Evolutionary conservation across 768 basidiomycete genomes (phyloP), one percentile per base, ranked within the genome.

Genomic region (Phylloporus rhodoxanthus): DNA sequence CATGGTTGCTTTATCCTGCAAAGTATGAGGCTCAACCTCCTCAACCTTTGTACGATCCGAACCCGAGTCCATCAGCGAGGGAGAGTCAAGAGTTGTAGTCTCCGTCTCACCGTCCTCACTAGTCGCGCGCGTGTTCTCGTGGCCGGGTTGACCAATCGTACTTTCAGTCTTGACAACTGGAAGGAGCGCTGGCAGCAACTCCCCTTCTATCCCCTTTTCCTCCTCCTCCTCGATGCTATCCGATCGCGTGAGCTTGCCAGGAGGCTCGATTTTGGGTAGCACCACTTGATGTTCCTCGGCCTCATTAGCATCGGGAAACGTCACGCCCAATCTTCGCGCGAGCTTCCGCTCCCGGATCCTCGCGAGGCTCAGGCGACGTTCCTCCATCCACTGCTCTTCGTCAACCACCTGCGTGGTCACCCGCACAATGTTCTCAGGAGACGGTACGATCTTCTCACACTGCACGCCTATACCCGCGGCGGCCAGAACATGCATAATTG

Each of bases 401-500:
- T 66, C 64, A 1, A 55, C 33, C 37, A 51, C 42, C 6, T 53
- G 54, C 14, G 30, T n/a, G 10, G 48, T 28, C 10, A 38, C 8
- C 33, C 47, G 59, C 8, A 29, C 43, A 10, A 25, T 9, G 8
- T 43, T 43, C 13, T 58, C 63, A 1, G 30, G 2, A 2, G 41
- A 33, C 3, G 55, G 34, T 1, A 40, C 41, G 11, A 56, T 20
- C 34, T 57, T 62, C 40, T 69, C 68, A 3, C 60, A 58, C 9
- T 51, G 39, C 39, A 69, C 26, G 5, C 59, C 52, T 10, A 75
- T 64, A 1, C 83, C 82, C 0, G 88, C 85, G 4, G 79, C 79
- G 30, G 74, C 69, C 33, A 92, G 77, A 15, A 91, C 80, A 28
- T 79, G 78, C 43, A 72, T 64, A 45, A 95, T 84, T 1, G 87